These are phyloP conservation scores for Tarenaya hassleriana DNA, from an alignment of 345 rosid species.

Conservation along the genomic window DNA sequence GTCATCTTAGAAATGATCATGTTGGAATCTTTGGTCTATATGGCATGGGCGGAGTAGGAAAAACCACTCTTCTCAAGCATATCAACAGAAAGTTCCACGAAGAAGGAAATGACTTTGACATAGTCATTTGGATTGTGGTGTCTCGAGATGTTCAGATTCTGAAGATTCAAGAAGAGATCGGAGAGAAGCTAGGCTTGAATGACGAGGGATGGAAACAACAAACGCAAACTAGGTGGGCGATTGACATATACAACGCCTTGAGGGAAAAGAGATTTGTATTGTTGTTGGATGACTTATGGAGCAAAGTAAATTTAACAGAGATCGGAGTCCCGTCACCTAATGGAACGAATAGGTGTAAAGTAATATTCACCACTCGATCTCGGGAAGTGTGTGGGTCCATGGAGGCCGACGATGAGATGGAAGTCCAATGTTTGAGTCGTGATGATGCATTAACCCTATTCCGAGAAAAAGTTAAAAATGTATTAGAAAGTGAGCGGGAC, in stretches of 20 bases:
- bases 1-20: neutral
- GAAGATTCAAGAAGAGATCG: conserved; percentile 4
- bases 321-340: neutral
- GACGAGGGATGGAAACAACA: neutral
- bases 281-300: conserved; percentile 3
- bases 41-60: conserved; percentile 13
- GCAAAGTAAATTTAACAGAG: neutral
- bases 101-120: neutral
- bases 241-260: neutral
- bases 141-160: neutral
- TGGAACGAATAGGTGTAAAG: neutral
- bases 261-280: conserved; percentile 1
- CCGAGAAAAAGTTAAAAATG: neutral
- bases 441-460: conserved; percentile 9
- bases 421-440: neutral
- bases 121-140: conserved; percentile 7
- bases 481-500: neutral
- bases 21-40: conserved; percentile 7
- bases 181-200: neutral
- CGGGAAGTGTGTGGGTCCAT: neutral
- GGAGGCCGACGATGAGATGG: neutral
- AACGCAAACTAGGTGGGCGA: neutral
- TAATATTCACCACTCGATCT: conserved; percentile 1
- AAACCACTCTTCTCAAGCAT: conserved; percentile 4
- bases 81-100: neutral